Conservation (phyloP, 192 early-diverging fungal genomes). For the Coemansia sp. region DNA sequence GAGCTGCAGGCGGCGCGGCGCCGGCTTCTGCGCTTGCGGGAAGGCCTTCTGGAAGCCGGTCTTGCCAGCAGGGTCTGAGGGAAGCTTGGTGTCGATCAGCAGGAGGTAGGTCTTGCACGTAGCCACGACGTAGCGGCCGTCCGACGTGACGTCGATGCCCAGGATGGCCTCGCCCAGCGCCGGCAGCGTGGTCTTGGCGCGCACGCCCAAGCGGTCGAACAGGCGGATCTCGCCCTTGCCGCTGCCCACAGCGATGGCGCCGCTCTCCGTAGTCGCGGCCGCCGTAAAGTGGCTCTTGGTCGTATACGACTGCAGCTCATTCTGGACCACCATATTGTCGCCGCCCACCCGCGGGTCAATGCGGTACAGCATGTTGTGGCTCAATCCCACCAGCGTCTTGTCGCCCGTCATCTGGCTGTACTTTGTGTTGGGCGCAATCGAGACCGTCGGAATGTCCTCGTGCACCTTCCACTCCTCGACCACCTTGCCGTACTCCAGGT, state of each 20-base stretch:
- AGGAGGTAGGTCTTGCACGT: constrained; percentile 87
- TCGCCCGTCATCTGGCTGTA: constrained; percentile 75
- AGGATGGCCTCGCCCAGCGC: constrained; percentile 85
- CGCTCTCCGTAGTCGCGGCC: constrained; percentile 74
- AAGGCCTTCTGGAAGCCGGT: constrained; percentile 74
- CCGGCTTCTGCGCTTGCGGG: constrained; percentile 66
- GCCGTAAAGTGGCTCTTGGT: constrained; percentile 71
- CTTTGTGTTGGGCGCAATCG: constrained; percentile 74
- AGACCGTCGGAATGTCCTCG: constrained; percentile 67
- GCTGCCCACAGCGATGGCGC: constrained; percentile 79
- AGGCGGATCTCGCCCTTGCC: constrained; percentile 88
- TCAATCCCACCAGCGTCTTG: constrained; percentile 79
- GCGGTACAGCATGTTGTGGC: constrained; percentile 80
- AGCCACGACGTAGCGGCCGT: constrained; percentile 83
- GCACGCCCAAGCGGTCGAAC: constrained; percentile 74
- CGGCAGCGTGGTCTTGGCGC: constrained; percentile 87
- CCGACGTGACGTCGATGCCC: constrained; percentile 86
- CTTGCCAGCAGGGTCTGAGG: constrained; percentile 53
- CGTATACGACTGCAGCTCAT: constrained; percentile 70
- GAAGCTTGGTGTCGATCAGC: constrained; percentile 72
- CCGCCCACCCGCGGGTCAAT: constrained; percentile 84
- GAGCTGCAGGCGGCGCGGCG: constrained; percentile 75
- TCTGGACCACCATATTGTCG: constrained; percentile 67
- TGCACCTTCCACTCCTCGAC: constrained; percentile 93
- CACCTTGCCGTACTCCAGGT: constrained; percentile 86